phyloP scores from a whole-genome alignment of 2,329 filamentous ascomycete species.

The Metarhizium anisopliae region DNA sequence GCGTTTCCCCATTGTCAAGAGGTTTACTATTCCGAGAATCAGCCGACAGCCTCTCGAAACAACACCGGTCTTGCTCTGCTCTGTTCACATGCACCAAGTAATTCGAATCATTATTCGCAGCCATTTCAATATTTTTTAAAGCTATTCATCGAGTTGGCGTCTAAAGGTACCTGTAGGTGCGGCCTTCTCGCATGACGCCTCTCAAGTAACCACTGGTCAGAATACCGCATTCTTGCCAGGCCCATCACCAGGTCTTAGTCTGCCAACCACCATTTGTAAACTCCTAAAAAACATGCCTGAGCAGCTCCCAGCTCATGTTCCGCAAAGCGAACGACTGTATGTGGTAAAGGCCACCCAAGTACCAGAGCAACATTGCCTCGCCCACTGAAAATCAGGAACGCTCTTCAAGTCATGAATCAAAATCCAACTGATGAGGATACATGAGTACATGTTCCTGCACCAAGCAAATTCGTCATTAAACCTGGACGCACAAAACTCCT shows the following conservation, averaged over 20 bases:
- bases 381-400: constrained; percentile 2
- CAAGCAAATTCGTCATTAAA: constrained; percentile 13
- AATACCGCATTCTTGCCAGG: not conserved
- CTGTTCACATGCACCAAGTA: not conserved
- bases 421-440: not conserved
- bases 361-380: not conserved
- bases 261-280: not conserved
- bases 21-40: constrained; percentile 1
- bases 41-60: not conserved
- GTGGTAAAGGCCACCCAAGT: not conserved
- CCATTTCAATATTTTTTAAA: not conserved
- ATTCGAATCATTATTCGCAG: not conserved
- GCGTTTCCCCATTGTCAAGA: not conserved
- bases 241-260: not conserved
- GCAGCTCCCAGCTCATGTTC: not conserved
- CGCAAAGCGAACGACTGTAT: not conserved
- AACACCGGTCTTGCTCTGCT: not conserved
- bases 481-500: constrained; percentile 9
- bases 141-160: not conserved
- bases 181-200: not conserved
- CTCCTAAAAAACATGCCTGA: not conserved
- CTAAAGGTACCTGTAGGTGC: not conserved
- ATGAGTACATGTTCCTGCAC: not conserved
- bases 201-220: not conserved
- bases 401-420: not conserved